A percentile compares a stretch with the other conserved stretches of the same genome.
Conservation (phyloP, 2,329 filamentous ascomycete genomes). For the Claviceps humidiphila region DNA sequence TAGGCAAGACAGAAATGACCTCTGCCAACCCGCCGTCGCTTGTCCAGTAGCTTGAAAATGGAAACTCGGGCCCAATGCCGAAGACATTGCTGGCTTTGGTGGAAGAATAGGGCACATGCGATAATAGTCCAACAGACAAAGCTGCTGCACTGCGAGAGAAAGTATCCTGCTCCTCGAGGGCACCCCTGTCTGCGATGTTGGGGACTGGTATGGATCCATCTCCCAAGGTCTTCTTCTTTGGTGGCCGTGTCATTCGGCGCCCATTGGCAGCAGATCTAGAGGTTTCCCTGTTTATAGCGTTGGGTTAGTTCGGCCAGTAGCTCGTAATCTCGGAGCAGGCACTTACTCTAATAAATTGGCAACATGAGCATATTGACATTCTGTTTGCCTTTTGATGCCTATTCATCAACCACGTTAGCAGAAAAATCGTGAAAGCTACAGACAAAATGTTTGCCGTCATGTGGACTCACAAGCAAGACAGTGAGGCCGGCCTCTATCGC, state of each 20-base stretch:
- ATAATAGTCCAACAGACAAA: slow-evolving; percentile 49
- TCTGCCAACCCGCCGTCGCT: slow-evolving; percentile 62
- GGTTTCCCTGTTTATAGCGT: slow-evolving; percentile 37
- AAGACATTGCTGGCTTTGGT: slow-evolving; percentile 65
- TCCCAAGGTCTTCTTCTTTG: slow-evolving; percentile 36
- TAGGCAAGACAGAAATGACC: slow-evolving; percentile 61
- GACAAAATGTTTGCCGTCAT: background rate
- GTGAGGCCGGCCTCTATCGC: slow-evolving; percentile 59
- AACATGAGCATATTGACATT: slow-evolving; percentile 62
- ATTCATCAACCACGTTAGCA: slow-evolving; percentile 20
- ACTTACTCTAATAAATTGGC: slow-evolving; percentile 65
- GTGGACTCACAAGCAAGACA: slow-evolving; percentile 46
- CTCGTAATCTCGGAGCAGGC: background rate
- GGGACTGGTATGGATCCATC: slow-evolving; percentile 30
- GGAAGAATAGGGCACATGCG: slow-evolving; percentile 58
- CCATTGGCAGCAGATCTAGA: slow-evolving; percentile 39
- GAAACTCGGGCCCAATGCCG: slow-evolving; percentile 66
- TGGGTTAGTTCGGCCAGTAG: slow-evolving; percentile 5
- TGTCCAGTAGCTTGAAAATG: slow-evolving; percentile 77
- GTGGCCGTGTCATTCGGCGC: slow-evolving; percentile 42
- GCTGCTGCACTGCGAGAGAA: slow-evolving; percentile 38
- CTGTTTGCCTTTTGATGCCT: slow-evolving; percentile 64
- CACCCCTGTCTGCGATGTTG: slow-evolving; percentile 42
- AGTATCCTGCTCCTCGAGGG: slow-evolving; percentile 29
- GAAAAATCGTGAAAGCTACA: background rate